Evolutionary conservation across 768 basidiomycete genomes (phyloP).

Genomic region (Suillus bovinus): DNA sequence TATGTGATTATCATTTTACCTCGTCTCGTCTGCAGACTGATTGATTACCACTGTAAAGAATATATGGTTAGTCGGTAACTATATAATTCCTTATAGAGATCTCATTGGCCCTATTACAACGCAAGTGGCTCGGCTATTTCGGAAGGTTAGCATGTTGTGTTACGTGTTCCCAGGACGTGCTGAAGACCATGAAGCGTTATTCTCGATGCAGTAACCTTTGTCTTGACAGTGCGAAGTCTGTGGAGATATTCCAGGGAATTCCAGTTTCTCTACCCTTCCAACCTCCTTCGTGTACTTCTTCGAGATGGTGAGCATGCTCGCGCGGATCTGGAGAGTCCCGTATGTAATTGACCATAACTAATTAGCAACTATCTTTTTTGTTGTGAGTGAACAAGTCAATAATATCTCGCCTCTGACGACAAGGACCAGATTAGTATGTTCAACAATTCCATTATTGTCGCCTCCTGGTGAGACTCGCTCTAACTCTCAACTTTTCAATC

Average conservation of each 20-base stretch:
- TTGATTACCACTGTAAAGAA: background rate
- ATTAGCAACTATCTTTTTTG: conserved; percentile 12
- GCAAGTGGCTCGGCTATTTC: conserved; percentile 11
- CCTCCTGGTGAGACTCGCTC: conserved; percentile 10
- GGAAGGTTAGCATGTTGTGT: conserved; percentile 8
- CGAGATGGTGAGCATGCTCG: conserved; percentile 24
- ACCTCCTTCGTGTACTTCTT: conserved; percentile 18
- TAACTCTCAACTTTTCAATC: background rate
- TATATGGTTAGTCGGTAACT: background rate
- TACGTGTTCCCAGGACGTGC: background rate
- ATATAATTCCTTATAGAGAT: background rate
- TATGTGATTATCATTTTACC: conserved; percentile 10
- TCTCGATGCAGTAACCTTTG: conserved; percentile 18
- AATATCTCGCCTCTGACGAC: background rate
- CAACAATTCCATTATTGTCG: background rate
- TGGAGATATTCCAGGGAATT: background rate
- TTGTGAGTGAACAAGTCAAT: background rate
- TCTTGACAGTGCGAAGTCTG: conserved; percentile 11
- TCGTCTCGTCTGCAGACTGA: background rate
- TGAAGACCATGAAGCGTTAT: conserved; percentile 12
- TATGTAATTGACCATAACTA: background rate
- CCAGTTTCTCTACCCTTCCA: conserved; percentile 4
- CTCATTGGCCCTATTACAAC: background rate
- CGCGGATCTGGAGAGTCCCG: background rate
- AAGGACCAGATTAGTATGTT: conserved; percentile 10